A percentile compares a stretch with the other conserved stretches of the same genome.
phyloP scores from a whole-genome alignment of 1,284 basidiomycete genomes.

The Lignosus rhinocerotis region DNA sequence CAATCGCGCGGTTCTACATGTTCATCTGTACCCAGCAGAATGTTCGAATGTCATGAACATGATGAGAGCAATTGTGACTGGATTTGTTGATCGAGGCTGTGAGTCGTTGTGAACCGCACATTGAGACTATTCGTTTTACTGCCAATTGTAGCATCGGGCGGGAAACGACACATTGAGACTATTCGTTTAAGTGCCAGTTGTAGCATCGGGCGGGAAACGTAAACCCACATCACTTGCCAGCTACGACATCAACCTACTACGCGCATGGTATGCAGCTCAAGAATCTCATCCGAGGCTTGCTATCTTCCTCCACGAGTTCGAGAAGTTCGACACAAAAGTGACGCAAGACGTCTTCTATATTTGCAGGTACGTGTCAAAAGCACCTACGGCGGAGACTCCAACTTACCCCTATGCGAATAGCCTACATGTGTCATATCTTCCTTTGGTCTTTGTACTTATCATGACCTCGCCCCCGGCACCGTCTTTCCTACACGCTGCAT shows the following conservation, averaged over 20 bases:
- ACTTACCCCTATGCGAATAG: slow-evolving; percentile 23
- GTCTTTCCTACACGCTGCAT: slow-evolving; percentile 58
- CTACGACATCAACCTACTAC: slow-evolving; percentile 60
- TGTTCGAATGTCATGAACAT: slow-evolving; percentile 51
- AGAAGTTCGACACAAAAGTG: slow-evolving; percentile 59
- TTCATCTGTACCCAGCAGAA: slow-evolving; percentile 59
- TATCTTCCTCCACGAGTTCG: slow-evolving; percentile 67
- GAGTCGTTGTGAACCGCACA: background rate
- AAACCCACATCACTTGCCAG: slow-evolving; percentile 53
- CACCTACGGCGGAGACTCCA: background rate
- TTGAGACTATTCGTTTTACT: too few relatives aligned
- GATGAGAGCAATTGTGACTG: slow-evolving; percentile 58
- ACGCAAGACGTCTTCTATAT: slow-evolving; percentile 70
- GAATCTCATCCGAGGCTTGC: slow-evolving; percentile 40
- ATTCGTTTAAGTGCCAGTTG: too few relatives aligned
- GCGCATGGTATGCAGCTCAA: slow-evolving; percentile 53
- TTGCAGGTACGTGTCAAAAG: slow-evolving; percentile 49
- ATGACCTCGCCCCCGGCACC: slow-evolving; percentile 54
- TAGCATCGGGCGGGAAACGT: slow-evolving; percentile 35
- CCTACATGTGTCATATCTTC: slow-evolving; percentile 47
- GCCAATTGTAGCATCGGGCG: background rate
- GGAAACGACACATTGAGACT: background rate
- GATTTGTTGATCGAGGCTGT: slow-evolving; percentile 44
- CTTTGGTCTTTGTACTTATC: slow-evolving; percentile 60
- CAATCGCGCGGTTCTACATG: slow-evolving; percentile 1